Evolutionary conservation across 768 basidiomycete genomes (phyloP).

Genomic region (Mycena belliarum): DNA sequence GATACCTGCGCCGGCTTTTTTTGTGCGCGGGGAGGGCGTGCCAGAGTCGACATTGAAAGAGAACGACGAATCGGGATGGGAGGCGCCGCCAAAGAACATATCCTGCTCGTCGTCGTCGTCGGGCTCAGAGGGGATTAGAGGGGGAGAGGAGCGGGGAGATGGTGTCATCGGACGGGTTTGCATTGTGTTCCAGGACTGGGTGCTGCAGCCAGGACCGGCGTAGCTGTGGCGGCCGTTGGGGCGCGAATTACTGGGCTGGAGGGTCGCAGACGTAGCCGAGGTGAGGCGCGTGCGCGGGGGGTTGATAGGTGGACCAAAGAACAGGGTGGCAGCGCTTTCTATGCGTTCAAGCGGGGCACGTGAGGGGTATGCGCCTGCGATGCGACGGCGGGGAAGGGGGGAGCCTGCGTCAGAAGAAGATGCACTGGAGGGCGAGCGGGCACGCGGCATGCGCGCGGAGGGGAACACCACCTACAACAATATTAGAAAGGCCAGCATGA

Average conservation of each 20-base stretch:
- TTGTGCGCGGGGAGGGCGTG: constrained; percentile 57
- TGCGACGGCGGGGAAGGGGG: constrained; percentile 55
- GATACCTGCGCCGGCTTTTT: constrained; percentile 38
- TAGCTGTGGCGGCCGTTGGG: constrained; percentile 63
- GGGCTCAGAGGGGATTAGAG: constrained; percentile 18
- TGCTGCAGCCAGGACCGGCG: constrained; percentile 46
- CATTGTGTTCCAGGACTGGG: constrained; percentile 41
- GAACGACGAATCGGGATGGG: constrained; percentile 50
- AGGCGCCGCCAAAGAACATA: constrained; percentile 54
- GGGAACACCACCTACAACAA: constrained; percentile 36
- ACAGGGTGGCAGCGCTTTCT: constrained; percentile 63
- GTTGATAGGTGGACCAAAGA: constrained; percentile 63
- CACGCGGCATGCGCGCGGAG: constrained; percentile 40
- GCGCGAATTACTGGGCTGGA: constrained; percentile 24
- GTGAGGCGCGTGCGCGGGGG: constrained; percentile 35
- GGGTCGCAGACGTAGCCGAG: constrained; percentile 26
- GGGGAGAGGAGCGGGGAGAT: constrained; percentile 57
- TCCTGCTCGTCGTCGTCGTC: constrained; percentile 52
- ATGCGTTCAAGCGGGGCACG: constrained; percentile 50
- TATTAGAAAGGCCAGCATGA: background rate
- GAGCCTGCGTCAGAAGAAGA: constrained; percentile 55
- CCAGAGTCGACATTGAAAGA: constrained; percentile 53
- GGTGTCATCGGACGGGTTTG: constrained; percentile 39
- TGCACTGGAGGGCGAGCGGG: constrained; percentile 35
- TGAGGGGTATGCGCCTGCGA: constrained; percentile 38